Base-by-base conservation (phyloP, 345 rosid genomes). In the Trapa bicornis region DNA sequence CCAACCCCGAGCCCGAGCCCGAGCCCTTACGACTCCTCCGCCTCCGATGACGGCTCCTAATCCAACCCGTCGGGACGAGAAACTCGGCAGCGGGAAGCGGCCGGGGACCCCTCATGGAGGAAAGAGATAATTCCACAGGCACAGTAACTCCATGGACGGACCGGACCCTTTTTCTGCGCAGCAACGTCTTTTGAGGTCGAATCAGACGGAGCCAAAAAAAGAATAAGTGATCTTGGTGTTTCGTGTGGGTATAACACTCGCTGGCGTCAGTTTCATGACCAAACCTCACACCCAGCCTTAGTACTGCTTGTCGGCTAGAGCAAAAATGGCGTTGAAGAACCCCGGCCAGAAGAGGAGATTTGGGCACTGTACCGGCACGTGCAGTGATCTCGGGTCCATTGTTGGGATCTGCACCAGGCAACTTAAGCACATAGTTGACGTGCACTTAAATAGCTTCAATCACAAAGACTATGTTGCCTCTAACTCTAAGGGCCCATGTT, bases 121-220 rank as follows among this genome's bases (percentile, higher is more conserved):
- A 71, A 85, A 78, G 83, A 81, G 72, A 75, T 67, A 73, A 58
- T 53, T 63, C 68, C 92, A 85, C 41, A 77, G 96, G 75, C 88
- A 87, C 73, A 88, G 97, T 67, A 82, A 75, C 73, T 93, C 98
- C 2, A 83, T 88, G 96, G 98, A 93, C 29, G 29, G 29, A 22
- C 29, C 61, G 96, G 96, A 53, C 80, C 84, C 2, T 79, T 73
- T 37, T 68, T 84, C 13, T 57, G 13, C 5, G 0, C 45, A 42
- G 8, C 45, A 42, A 42, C 45, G 45, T 91, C 85, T 71, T 81
- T 87, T 71, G 89, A 89, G 2, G 39, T 74, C 3, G 96, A 89
- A 1, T 89, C 87, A 64, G 72, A 89, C 65, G 86, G 81, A 50
- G 68, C 70, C 16, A 89, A 92, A 87, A 92, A 93, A 79, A 22